phyloP scores from a whole-genome alignment of 2,329 filamentous ascomycete species.

The Blastomyces percursus region DNA sequence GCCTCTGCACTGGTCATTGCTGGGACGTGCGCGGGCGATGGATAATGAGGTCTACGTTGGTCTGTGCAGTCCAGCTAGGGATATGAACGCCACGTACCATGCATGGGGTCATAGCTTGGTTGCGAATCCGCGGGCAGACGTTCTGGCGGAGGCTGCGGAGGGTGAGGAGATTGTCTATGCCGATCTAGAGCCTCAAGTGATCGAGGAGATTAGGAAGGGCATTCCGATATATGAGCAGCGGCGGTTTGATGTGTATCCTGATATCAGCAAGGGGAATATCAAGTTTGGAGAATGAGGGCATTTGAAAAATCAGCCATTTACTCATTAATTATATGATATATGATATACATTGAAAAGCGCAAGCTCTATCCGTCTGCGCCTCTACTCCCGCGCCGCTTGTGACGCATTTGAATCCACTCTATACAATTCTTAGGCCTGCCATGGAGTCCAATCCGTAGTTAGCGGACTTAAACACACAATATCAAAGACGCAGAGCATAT shows the following conservation, averaged over 20 bases:
- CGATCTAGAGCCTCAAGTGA: constrained; percentile 55
- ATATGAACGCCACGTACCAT: constrained; percentile 65
- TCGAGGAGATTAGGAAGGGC: constrained; percentile 64
- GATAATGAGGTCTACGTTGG: constrained; percentile 94
- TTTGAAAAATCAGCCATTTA: background rate
- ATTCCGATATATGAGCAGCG: constrained; percentile 80
- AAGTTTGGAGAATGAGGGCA: constrained; percentile 28
- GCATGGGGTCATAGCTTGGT: constrained; percentile 89
- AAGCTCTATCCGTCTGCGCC: background rate
- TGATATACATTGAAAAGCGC: background rate
- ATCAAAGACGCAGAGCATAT: background rate
- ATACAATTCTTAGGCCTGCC: background rate
- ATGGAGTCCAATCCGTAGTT: background rate
- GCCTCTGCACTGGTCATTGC: constrained; percentile 78
- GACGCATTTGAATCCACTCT: background rate
- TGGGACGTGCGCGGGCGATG: constrained; percentile 70
- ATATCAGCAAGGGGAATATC: constrained; percentile 57
- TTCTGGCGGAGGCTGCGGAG: constrained; percentile 71
- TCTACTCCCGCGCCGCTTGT: background rate
- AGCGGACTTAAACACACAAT: too few species aligned
- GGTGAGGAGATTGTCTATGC: constrained; percentile 63
- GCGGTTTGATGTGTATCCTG: constrained; percentile 89
- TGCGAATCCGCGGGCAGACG: constrained; percentile 72
- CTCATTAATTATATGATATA: background rate
- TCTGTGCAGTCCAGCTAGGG: constrained; percentile 80